phyloP scores from a whole-genome alignment of 176 grass and related monocot genomes.

The Ensete glaucum region DNA sequence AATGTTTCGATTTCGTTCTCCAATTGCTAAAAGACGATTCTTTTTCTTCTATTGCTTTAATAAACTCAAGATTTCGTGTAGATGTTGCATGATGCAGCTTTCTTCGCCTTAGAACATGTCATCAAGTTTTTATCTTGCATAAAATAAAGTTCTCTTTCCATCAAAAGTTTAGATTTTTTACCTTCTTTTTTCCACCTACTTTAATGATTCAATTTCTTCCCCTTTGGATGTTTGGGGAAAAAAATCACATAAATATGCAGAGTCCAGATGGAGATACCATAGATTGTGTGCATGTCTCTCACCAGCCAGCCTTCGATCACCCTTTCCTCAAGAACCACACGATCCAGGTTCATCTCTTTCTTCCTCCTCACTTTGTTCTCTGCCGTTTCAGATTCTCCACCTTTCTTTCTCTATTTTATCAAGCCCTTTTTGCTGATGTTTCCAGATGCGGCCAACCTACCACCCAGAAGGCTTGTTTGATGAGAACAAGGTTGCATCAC shows the following conservation, averaged over 20 bases:
- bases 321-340: background rate
- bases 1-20: background rate
- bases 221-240: background rate
- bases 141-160: background rate
- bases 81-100: no score
- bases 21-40: background rate
- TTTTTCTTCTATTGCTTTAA: background rate
- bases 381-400: background rate
- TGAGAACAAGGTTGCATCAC: background rate
- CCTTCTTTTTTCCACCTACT: background rate
- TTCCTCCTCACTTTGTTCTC: background rate
- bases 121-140: background rate
- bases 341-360: background rate
- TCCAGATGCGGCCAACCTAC: background rate
- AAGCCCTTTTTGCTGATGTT: background rate
- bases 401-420: background rate
- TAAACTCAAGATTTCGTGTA: no score
- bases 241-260: background rate
- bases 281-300: background rate
- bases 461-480: background rate
- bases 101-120: no score
- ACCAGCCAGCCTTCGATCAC: background rate
- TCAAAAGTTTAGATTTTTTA: background rate
- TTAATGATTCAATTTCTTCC: background rate
- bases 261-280: background rate